phyloP scores from a whole-genome alignment of 108 stramenopile species.

The Conticribra weissflogii region DNA sequence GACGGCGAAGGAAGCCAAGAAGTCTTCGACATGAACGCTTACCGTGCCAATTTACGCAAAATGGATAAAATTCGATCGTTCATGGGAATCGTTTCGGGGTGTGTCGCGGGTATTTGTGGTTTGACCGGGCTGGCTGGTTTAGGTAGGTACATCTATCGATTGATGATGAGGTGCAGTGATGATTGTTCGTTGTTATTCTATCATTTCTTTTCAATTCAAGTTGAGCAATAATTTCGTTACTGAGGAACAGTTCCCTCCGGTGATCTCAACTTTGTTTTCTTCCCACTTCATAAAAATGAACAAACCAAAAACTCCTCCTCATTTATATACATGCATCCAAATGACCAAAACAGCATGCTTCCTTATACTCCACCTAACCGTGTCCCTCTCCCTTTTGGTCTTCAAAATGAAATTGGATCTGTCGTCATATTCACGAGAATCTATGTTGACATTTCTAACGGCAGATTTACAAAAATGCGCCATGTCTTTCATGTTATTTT shows the following conservation, averaged over 20 bases:
- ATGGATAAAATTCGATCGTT: constrained; percentile 83
- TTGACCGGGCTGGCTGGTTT: constrained; percentile 77
- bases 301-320: too few relatives aligned
- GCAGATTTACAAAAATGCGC: constrained; percentile 79
- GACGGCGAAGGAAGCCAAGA: constrained; percentile 53
- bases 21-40: constrained; percentile 70
- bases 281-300: too few relatives aligned
- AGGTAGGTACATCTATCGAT: constrained; percentile 50
- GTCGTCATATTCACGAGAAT: constrained; percentile 64
- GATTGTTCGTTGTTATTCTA: not conserved
- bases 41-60: constrained; percentile 62
- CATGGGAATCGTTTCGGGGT: constrained; percentile 85
- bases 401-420: constrained; percentile 80
- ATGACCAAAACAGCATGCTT: constrained; percentile 75
- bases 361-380: constrained; percentile 59
- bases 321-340: too few relatives aligned
- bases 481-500: constrained; percentile 84
- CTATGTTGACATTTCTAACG: constrained; percentile 62
- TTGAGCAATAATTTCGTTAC: too few relatives aligned
- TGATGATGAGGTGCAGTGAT: not conserved
- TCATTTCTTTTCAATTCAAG: too few relatives aligned
- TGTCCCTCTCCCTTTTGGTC: constrained; percentile 54
- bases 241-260: not conserved
- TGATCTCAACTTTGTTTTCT: not conserved
- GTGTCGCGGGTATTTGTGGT: constrained; percentile 83